These are phyloP conservation scores for Sporothrix curviconia DNA, from an alignment of 2,329 filamentous ascomycete genomes.

Conservation along the genomic window DNA sequence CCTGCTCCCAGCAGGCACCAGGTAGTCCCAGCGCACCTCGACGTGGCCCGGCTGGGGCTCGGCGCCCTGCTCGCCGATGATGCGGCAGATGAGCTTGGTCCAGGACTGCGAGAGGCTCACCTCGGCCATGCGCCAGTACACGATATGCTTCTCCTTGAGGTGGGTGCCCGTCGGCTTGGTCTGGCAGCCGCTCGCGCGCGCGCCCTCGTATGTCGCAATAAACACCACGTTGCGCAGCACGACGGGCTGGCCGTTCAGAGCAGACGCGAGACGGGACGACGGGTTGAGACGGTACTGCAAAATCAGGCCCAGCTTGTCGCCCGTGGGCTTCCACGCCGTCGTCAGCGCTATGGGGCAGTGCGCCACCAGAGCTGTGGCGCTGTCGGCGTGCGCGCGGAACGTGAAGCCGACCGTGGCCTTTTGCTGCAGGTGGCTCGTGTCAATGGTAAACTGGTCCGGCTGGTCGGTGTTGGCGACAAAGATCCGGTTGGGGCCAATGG, in stretches of 20 bases:
- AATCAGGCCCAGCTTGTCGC: constrained; percentile 78
- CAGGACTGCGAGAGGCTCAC: constrained; percentile 47
- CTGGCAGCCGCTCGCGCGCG: constrained; percentile 59
- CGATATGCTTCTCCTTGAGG: constrained; percentile 65
- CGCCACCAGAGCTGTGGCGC: constrained; percentile 35
- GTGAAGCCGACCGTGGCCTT: constrained; percentile 81
- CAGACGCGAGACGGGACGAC: constrained; percentile 16
- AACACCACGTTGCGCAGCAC: constrained; percentile 66
- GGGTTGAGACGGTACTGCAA: constrained; percentile 82
- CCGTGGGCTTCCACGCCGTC: constrained; percentile 75
- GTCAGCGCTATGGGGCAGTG: constrained; percentile 69
- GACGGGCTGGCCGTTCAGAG: constrained; percentile 29
- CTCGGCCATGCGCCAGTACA: constrained; percentile 77
- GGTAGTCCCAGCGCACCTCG: constrained; percentile 51
- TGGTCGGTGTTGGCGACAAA: constrained; percentile 66
- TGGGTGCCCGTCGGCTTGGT: constrained; percentile 77
- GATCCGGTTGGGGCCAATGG: constrained; percentile 86
- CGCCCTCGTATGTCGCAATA: constrained; percentile 63
- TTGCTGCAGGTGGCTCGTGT: constrained; percentile 62
- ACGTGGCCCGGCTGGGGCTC: constrained; percentile 57
- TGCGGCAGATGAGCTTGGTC: constrained; percentile 75
- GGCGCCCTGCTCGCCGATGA: constrained; percentile 38
- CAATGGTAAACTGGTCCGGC: constrained; percentile 73
- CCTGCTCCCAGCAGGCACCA: constrained; percentile 49
- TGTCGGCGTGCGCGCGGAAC: constrained; percentile 75